Evolutionary conservation across 169 alveolate species (phyloP).

Genomic region (Sarcocystis neurona): DNA sequence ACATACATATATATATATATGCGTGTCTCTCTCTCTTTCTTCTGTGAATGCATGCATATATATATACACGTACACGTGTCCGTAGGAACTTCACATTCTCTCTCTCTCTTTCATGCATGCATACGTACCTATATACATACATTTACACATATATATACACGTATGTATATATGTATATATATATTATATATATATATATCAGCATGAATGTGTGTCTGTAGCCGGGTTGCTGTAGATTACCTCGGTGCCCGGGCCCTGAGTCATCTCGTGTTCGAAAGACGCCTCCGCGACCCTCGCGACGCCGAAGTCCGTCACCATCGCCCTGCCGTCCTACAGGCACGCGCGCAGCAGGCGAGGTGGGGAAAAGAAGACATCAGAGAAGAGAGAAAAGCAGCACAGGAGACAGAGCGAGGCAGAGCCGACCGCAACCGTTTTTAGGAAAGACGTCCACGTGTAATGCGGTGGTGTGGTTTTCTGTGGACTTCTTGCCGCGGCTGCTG

Average conservation of each 20-base stretch:
- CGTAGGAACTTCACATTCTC: not conserved
- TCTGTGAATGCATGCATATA: too few species aligned
- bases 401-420: not conserved
- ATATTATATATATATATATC: too few species aligned
- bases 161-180: too few species aligned
- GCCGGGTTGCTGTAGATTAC: too few species aligned
- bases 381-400: slow-evolving; percentile 5
- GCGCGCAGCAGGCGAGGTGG: not conserved
- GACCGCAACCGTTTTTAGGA: not conserved
- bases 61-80: not conserved
- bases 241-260: slow-evolving; percentile 59
- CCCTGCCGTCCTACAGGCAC: slow-evolving; percentile 51
- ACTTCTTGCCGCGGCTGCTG: too few species aligned
- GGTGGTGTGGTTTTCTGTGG: too few species aligned
- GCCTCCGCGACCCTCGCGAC: slow-evolving; percentile 55
- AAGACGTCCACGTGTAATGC: not conserved
- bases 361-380: not conserved
- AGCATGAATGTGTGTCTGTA: too few species aligned
- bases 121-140: too few species aligned
- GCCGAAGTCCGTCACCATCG: slow-evolving; percentile 62
- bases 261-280: slow-evolving; percentile 51
- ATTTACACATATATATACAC: too few species aligned
- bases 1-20: too few species aligned
- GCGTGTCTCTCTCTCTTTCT: too few species aligned
- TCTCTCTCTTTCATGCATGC: too few species aligned